Percentiles rank a stretch among this genome's conserved stretches.
phyloP scores from a whole-genome alignment of 805 yeast species.

The Candida fluviatilis region DNA sequence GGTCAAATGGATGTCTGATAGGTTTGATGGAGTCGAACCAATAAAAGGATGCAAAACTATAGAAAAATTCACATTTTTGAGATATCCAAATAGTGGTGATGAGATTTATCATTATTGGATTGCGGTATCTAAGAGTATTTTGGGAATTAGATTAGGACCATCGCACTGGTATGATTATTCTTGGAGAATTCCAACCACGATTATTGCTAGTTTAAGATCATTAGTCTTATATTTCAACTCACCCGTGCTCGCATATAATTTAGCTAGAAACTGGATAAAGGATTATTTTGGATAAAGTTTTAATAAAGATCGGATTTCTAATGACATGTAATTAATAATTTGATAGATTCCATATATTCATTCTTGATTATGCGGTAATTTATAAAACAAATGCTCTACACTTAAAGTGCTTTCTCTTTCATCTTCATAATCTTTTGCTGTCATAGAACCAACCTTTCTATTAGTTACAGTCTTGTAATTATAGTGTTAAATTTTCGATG shows the following conservation, averaged over 20 bases:
- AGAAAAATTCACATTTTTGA: conserved; percentile 38
- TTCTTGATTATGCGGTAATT: too few relatives aligned
- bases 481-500: too few relatives aligned
- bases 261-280: neutral
- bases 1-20: conserved; percentile 15
- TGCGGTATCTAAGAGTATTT: conserved; percentile 1
- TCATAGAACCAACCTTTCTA: too few relatives aligned
- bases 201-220: neutral
- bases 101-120: neutral
- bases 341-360: too few relatives aligned
- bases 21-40: conserved; percentile 14
- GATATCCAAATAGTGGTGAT: conserved; percentile 29
- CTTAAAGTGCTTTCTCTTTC: too few relatives aligned
- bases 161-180: neutral
- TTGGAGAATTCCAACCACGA: neutral
- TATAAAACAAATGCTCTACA: too few relatives aligned
- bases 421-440: too few relatives aligned
- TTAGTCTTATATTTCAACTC: neutral
- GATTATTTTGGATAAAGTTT: too few relatives aligned
- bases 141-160: conserved; percentile 2
- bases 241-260: neutral
- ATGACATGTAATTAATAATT: too few relatives aligned
- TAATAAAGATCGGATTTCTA: too few relatives aligned
- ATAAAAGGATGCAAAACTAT: conserved; percentile 14
- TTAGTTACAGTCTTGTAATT: too few relatives aligned